Evolutionary conservation across 176 grass and related monocot species (phyloP), one percentile per base, ranked within the genome.

Genomic region (Bolboschoenus planiculmis): DNA sequence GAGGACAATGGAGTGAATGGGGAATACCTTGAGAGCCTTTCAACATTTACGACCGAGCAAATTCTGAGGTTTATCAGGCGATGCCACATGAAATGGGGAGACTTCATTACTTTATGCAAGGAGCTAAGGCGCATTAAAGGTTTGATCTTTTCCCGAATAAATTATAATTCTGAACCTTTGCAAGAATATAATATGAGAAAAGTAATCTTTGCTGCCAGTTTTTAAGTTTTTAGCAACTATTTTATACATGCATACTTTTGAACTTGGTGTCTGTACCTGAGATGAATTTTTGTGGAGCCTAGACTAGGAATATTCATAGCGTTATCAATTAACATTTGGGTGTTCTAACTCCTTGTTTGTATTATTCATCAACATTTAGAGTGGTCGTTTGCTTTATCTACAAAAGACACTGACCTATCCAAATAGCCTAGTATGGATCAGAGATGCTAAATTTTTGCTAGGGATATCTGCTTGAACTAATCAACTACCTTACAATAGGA

Each of bases 101-200:
- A 97, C 83, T 97, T 97, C 83, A 97, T 94, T 70, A 97, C 94
- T 5, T 84, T 94, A 11, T 97, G 94, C 88, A 97, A 97, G 79
- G 94, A 94, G 75, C 64, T 97, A 75, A 87, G 94, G 80, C 88
- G 94, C 68, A 97, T 97, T 43, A 97, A 97, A 97, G 94, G 94
- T 97, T 83, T 27, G 10, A 46, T 83, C 54, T 81, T 54, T 79
- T 18, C 53, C 78, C 11, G 29, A 7, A 50, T 51, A 15, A 77
- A 7, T 51, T 77, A 20, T 77, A 31, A 7, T 44, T 53, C 6
- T 53, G 14, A 77, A 80, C 30, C 53, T 36, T 71, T 81, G 80
- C 53, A 48, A 5, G 6, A 44, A 60, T 83, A 14, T 73, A 1
- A 10, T n/a, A 80, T 90, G 16, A 51, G 50, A 46, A 20, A 67